These are phyloP conservation scores for Malassezia dermatis DNA, from an alignment of 1,284 basidiomycete genomes.

Conservation along the genomic window DNA sequence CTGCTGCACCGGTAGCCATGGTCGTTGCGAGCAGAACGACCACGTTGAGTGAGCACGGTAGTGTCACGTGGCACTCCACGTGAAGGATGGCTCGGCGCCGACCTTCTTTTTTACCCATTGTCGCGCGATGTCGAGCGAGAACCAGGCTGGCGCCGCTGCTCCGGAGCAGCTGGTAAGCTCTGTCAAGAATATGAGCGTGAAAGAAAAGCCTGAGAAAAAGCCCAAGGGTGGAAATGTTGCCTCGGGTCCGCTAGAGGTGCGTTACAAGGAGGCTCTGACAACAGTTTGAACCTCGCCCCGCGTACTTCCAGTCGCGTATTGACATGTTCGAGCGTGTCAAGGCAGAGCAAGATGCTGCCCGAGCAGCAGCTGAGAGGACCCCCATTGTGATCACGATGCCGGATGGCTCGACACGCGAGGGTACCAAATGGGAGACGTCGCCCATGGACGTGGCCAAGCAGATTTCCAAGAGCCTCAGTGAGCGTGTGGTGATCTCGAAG, in stretches of 20 bases:
- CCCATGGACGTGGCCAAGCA: conserved; percentile 83
- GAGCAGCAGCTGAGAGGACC: conserved; percentile 71
- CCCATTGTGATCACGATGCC: conserved; percentile 76
- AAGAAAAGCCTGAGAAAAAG: conserved; percentile 12
- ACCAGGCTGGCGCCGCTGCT: conserved; percentile 1
- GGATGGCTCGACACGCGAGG: conserved; percentile 73
- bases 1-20: conserved; percentile 11
- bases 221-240: conserved; percentile 1
- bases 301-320: conserved; percentile 79
- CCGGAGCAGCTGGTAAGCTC: conserved; percentile 11
- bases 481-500: conserved; percentile 86
- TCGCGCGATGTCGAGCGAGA: conserved; percentile 12
- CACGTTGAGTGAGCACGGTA: not conserved
- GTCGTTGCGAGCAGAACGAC: not conserved
- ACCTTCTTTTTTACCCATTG: not conserved
- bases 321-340: conserved; percentile 83
- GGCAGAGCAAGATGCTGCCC: conserved; percentile 68
- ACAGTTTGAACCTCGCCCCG: conserved; percentile 70
- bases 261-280: conserved; percentile 2
- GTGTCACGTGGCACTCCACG: conserved; percentile 10
- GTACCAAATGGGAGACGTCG: conserved; percentile 86
- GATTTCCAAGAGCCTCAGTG: conserved; percentile 76
- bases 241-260: conserved; percentile 5
- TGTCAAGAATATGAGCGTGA: conserved; percentile 12
- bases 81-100: not conserved